Evolutionary conservation across 179 eudicot genomes (phyloP), one percentile per base, ranked within the genome.

Genomic region (Patellifolia procumbens): DNA sequence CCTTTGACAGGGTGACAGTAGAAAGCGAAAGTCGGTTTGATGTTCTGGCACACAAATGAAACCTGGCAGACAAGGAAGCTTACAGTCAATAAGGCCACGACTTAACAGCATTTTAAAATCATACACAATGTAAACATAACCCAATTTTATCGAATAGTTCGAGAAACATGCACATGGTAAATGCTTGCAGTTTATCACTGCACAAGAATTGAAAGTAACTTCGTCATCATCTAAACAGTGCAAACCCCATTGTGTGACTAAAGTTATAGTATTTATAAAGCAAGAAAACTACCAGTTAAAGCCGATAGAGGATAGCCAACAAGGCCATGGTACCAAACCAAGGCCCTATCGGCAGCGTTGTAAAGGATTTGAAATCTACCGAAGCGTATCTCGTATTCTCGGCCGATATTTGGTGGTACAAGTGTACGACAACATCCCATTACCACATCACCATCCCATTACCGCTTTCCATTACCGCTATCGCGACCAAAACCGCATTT

Each of bases 31-130:
- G 90, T 49, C 83, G 89, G 75, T 90, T 81, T 70, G 93, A 87
- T 76, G 97, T 91, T 81, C 98, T 85, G 49, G 97, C 89, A 63
- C 97, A 88, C 87, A 92, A 66, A 83, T 94, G 88, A 84, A 92
- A 92, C 91, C 98, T 94, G 70, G 69, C 42, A 76, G 75, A 68
- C 66, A 81, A 67, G 67, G 75, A 34, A 53, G 28, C 52, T 17
- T 66, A 34, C 24, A 62, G 15, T 35, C 39, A 26, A 61, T 45
- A 73, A 20, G 55, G 39, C 9, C 12, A 22, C 26, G 48, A 12
- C 51, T 43, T 31, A 16, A 69, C 63, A 62, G 49, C 60, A 22
- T 35, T 68, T 75, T 12, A 19, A n/a, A 74, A 32, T 39, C 45
- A 51, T 63, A 51, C 49, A 68, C 22, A 20, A 43, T 37, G 43